These are phyloP conservation scores for Oropetium thomaeum DNA, from an alignment of 176 grass and related monocot genomes.

Conservation along the genomic window DNA sequence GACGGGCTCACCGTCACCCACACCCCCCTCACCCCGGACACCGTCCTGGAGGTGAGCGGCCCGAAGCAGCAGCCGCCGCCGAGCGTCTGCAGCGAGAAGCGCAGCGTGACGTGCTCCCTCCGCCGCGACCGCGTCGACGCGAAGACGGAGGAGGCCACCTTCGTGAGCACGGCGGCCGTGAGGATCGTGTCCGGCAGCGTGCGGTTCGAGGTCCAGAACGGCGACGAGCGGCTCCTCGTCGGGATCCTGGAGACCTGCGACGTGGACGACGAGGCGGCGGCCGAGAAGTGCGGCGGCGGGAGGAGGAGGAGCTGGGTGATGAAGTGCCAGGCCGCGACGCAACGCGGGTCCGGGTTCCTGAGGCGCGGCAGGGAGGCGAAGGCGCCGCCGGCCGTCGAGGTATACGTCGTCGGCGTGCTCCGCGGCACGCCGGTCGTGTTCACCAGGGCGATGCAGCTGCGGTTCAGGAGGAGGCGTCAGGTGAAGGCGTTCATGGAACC, in stretches of 20 bases:
- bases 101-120: conserved; percentile 45
- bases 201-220: conserved; percentile 62
- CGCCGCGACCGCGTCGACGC: conserved; percentile 42
- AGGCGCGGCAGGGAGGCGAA: conserved; percentile 10
- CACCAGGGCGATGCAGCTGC: conserved; percentile 58
- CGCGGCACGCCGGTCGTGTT: conserved; percentile 62
- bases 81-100: neutral
- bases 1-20: conserved; percentile 52
- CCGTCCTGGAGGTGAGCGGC: conserved; percentile 46
- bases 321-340: conserved; percentile 46
- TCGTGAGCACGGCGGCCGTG: conserved; percentile 55
- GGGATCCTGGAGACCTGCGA: conserved; percentile 59
- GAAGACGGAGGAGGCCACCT: conserved; percentile 49
- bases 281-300: neutral
- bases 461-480: conserved; percentile 24
- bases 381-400: conserved; percentile 48
- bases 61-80: neutral
- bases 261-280: neutral
- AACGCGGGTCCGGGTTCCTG: conserved; percentile 30
- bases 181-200: conserved; percentile 53
- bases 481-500: conserved; percentile 44
- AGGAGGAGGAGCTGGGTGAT: conserved; percentile 44
- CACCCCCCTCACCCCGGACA: conserved; percentile 56
- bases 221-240: conserved; percentile 44
- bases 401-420: conserved; percentile 68